phyloP scores from a whole-genome alignment of 2,329 filamentous ascomycete species.

The Paracoccidioides brasiliensis region DNA sequence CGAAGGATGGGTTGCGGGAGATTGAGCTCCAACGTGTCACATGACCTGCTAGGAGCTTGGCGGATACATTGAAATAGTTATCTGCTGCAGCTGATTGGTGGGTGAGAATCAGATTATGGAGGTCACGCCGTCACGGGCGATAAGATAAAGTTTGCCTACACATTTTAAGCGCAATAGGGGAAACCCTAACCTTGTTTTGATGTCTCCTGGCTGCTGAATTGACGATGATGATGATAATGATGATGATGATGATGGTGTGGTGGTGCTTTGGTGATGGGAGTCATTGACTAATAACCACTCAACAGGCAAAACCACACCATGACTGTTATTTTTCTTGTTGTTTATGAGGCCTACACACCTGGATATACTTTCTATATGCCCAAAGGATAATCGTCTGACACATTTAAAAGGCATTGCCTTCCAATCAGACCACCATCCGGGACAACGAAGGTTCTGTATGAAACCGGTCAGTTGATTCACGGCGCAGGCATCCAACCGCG shows the following conservation, averaged over 20 bases:
- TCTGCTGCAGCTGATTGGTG: neutral
- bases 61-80: too few relatives aligned
- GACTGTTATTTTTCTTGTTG: neutral
- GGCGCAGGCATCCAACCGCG: neutral
- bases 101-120: neutral
- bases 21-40: neutral
- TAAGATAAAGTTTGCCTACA: neutral
- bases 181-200: too few relatives aligned
- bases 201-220: too few relatives aligned
- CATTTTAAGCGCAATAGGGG: too few relatives aligned
- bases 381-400: neutral
- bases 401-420: neutral
- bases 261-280: too few relatives aligned
- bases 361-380: neutral
- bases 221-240: too few relatives aligned
- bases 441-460: neutral
- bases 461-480: conserved; percentile 1
- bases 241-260: too few relatives aligned
- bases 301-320: neutral
- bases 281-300: neutral
- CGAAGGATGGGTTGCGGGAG: neutral
- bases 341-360: too few relatives aligned
- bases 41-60: neutral
- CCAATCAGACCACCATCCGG: neutral
- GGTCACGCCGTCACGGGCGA: neutral